Percentiles rank a stretch among this genome's conserved stretches.
phyloP scores from a whole-genome alignment of 352 stramenopile species.

The Phytophthora litchii region DNA sequence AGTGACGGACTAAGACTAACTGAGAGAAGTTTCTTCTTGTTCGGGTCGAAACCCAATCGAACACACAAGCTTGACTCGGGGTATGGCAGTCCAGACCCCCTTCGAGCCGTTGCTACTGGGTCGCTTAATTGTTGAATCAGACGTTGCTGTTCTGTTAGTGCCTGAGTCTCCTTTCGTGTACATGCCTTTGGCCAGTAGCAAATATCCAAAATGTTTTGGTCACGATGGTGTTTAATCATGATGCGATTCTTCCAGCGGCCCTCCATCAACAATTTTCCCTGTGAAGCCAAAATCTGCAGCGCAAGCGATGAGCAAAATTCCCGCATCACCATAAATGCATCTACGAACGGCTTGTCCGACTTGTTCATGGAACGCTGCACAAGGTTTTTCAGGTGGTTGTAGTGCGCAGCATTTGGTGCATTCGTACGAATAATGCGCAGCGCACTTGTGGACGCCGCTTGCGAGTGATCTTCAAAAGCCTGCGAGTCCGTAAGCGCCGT shows the following conservation, averaged over 20 bases:
- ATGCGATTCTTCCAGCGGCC: conserved; percentile 82
- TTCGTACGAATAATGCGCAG: conserved; percentile 83
- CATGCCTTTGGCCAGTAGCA: conserved; percentile 86
- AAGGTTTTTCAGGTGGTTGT: conserved; percentile 85
- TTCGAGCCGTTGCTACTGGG: conserved; percentile 28
- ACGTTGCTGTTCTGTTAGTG: conserved; percentile 64
- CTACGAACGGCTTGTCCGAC: conserved; percentile 76
- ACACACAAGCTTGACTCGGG: conserved; percentile 76
- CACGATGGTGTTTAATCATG: conserved; percentile 78
- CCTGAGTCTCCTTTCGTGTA: conserved; percentile 55
- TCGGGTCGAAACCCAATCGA: conserved; percentile 62
- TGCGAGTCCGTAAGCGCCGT: conserved; percentile 68
- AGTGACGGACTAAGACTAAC: conserved; percentile 68
- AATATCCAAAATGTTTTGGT: conserved; percentile 80
- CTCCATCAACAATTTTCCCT: conserved; percentile 81
- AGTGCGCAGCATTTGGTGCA: conserved; percentile 70
- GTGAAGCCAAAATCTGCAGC: conserved; percentile 75
- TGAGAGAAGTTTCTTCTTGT: conserved; percentile 67
- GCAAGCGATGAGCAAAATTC: conserved; percentile 84
- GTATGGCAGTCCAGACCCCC: conserved; percentile 41
- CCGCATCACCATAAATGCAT: conserved; percentile 82
- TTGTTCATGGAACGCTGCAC: conserved; percentile 89
- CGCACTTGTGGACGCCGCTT: conserved; percentile 62
- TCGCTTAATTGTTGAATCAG: conserved; percentile 64
- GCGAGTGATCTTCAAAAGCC: conserved; percentile 61